Evolutionary conservation across 768 basidiomycete species (phyloP).

Genomic region (Podaxis pistillaris): DNA sequence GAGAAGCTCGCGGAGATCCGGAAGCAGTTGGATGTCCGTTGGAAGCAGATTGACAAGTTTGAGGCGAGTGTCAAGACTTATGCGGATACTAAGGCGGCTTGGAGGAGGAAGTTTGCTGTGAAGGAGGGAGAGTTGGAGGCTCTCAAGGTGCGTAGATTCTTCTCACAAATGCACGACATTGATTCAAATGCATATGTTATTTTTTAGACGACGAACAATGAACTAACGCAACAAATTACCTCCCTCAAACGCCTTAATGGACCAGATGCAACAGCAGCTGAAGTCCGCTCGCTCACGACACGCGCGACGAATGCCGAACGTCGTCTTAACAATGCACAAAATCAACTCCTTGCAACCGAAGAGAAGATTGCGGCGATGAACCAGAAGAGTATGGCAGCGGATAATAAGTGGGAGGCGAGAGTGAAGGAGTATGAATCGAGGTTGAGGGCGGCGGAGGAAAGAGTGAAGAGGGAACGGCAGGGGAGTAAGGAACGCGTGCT

Average conservation of each 20-base stretch:
- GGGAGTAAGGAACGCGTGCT: slow-evolving; percentile 84
- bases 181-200: background rate
- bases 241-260: slow-evolving; percentile 55
- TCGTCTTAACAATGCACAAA: slow-evolving; percentile 79
- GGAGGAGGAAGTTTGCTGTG: slow-evolving; percentile 72
- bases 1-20: slow-evolving; percentile 79
- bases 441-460: slow-evolving; percentile 83
- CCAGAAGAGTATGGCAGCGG: slow-evolving; percentile 68
- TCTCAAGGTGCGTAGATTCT: slow-evolving; percentile 57
- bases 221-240: slow-evolving; percentile 59
- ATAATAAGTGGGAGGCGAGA: slow-evolving; percentile 92
- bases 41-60: slow-evolving; percentile 93
- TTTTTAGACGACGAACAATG: slow-evolving; percentile 65
- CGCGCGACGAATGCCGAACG: slow-evolving; percentile 85
- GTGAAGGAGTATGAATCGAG: slow-evolving; percentile 89
- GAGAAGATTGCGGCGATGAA: slow-evolving; percentile 78
- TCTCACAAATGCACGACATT: background rate
- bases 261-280: slow-evolving; percentile 55
- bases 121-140: slow-evolving; percentile 92
- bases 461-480: slow-evolving; percentile 89
- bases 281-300: slow-evolving; percentile 66
- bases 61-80: slow-evolving; percentile 82
- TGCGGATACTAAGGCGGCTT: slow-evolving; percentile 75
- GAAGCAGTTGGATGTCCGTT: slow-evolving; percentile 83
- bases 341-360: slow-evolving; percentile 81